These are phyloP conservation scores for Sclerotinia glacialis DNA, from an alignment of 2,329 filamentous ascomycete species.

Conservation along the genomic window DNA sequence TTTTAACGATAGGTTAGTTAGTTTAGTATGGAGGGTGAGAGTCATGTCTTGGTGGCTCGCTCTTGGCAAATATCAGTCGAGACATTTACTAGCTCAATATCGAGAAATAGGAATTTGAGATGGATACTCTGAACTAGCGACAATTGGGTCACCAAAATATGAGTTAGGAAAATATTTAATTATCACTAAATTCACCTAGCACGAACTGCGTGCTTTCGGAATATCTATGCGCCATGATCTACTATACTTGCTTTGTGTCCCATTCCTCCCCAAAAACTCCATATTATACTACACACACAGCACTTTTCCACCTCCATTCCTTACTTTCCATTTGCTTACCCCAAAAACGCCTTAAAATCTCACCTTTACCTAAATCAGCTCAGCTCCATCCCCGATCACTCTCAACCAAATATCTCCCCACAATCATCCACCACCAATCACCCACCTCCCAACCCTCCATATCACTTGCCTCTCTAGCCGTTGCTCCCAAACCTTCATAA, in stretches of 20 bases:
- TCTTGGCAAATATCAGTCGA: too few relatives aligned
- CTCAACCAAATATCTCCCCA: constrained; percentile 39
- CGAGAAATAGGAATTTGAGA: too few relatives aligned
- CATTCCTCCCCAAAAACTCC: background rate
- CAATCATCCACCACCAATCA: constrained; percentile 68
- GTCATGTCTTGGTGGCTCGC: background rate
- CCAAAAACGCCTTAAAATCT: background rate
- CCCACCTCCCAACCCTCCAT: constrained; percentile 44
- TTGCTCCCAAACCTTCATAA: constrained; percentile 3
- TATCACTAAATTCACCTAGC: background rate
- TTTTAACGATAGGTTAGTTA: background rate
- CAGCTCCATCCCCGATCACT: background rate
- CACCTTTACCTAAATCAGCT: background rate
- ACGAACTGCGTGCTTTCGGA: constrained; percentile 8
- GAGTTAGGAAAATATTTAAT: background rate
- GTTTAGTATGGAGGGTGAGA: background rate
- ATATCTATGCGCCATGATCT: background rate
- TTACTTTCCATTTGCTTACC: background rate
- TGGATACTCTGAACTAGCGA: background rate
- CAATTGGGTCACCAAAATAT: background rate
- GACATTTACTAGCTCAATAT: too few relatives aligned
- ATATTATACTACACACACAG: background rate
- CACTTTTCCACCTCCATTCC: background rate
- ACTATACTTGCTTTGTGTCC: background rate
- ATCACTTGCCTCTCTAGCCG: constrained; percentile 36